Evolutionary conservation across 768 basidiomycete genomes (phyloP).

Genomic region (Obba rivulosa): DNA sequence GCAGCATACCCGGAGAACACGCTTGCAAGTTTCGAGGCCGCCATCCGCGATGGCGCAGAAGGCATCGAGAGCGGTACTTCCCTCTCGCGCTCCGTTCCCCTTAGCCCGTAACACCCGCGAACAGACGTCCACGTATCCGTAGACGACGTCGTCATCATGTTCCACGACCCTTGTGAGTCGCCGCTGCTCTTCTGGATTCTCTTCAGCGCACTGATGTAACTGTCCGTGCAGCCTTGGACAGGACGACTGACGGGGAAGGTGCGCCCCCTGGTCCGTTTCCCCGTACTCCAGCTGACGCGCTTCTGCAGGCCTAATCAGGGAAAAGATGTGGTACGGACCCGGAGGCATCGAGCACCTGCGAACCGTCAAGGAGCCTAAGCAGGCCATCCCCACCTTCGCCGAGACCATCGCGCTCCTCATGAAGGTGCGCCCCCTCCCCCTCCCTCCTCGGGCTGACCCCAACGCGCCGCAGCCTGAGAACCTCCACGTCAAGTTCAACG

Average conservation of each 20-base stretch:
- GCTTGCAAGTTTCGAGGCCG: conserved; percentile 89
- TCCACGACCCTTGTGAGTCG: conserved; percentile 80
- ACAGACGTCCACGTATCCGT: conserved; percentile 90
- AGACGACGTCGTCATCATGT: conserved; percentile 89
- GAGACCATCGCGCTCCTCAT: conserved; percentile 80
- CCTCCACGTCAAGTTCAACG: conserved; percentile 70
- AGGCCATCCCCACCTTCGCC: conserved; percentile 85
- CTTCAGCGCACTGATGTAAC: background rate
- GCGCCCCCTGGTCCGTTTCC: background rate
- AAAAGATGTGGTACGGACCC: conserved; percentile 41
- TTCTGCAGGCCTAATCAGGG: conserved; percentile 48
- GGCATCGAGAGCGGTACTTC: conserved; percentile 96
- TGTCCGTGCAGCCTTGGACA: conserved; percentile 43
- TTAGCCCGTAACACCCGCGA: conserved; percentile 41
- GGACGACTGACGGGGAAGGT: conserved; percentile 81
- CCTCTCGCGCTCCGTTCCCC: conserved; percentile 19
- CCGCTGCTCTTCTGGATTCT: background rate
- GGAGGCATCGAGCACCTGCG: conserved; percentile 68
- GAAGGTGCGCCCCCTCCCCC: conserved; percentile 39
- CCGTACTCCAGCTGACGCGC: no score
- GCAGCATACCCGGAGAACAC: conserved; percentile 91
- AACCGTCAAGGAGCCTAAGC: conserved; percentile 77
- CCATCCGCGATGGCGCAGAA: conserved; percentile 92
- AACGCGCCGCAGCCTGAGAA: conserved; percentile 54
- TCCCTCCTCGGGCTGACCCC: background rate